Evolutionary conservation across 1,284 basidiomycete genomes (phyloP).

Genomic region (Cronartium quercuum): DNA sequence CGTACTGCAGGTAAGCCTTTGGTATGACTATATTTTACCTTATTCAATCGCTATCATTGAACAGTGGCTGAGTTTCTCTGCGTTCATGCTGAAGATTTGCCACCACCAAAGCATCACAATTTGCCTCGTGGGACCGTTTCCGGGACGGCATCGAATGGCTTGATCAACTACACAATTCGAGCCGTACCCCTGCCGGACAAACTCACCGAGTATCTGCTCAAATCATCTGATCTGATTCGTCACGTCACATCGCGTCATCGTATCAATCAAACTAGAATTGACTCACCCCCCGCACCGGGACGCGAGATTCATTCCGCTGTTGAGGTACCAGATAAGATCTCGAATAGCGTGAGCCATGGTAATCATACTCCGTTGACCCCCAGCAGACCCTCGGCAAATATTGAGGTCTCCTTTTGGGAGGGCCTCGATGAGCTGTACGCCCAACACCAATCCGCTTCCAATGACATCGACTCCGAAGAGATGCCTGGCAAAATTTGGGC

Average conservation of each 20-base stretch:
- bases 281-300: slow-evolving; percentile 48
- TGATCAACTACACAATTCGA: slow-evolving; percentile 76
- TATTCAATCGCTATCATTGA: slow-evolving; percentile 10
- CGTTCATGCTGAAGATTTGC: slow-evolving; percentile 62
- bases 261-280: slow-evolving; percentile 41
- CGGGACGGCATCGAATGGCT: slow-evolving; percentile 62
- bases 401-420: slow-evolving; percentile 56
- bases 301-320: slow-evolving; percentile 17
- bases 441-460: slow-evolving; percentile 59
- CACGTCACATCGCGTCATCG: slow-evolving; percentile 6
- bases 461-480: slow-evolving; percentile 73
- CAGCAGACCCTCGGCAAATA: slow-evolving; percentile 45
- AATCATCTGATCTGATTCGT: slow-evolving; percentile 13
- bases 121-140: slow-evolving; percentile 71
- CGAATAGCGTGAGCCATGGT: slow-evolving; percentile 47
- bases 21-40: neutral
- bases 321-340: neutral
- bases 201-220: slow-evolving; percentile 63
- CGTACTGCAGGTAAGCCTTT: slow-evolving; percentile 60
- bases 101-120: slow-evolving; percentile 67
- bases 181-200: slow-evolving; percentile 68
- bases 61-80: neutral
- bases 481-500: slow-evolving; percentile 73
- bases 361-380: slow-evolving; percentile 44
- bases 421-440: slow-evolving; percentile 75